Base-by-base conservation (phyloP, 2,329 filamentous ascomycete species). In the Cladorrhinum sp. region DNA sequence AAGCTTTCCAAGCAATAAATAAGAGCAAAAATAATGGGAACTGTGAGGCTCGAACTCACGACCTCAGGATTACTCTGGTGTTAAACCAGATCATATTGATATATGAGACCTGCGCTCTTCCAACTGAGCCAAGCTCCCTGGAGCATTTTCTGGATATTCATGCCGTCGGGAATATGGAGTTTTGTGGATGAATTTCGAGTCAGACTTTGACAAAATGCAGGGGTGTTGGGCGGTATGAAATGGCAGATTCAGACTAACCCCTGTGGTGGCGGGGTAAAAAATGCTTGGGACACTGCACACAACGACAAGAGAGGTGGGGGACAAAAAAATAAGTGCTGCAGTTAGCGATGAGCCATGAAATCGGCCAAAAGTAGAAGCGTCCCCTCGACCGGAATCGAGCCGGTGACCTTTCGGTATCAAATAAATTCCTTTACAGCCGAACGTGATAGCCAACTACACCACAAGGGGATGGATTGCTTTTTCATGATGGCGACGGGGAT, bases 1-100 rank as follows among this genome's bases (percentile, higher is more conserved):
- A 32, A 32, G 27, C 6, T 32, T 32, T 32, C 12, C 12, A 12
- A 32, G 27, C 27, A 32, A 32, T 12, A 32, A 32, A 12, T 32
- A 27, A 25, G n/a, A 7, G 36, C 55, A 65, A 58, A 57, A 18
- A 45, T 4, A 32, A 25, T 67, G 66, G 60, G 60, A 65, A 65
- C 57, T 62, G 65, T 64, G 62, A 68, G 64, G 64, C 60, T 66
- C 65, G 64, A 67, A 68, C 65, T 66, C 65, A 66, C 65, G 65
- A 66, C 63, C 64, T 66, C 60, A 61, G 62, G 65, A 66, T 66
- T 36, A 49, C 64, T 64, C 66, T 59, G 60, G 57, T 57, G 57
- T 66, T 54, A 61, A 58, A 55, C 59, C 61, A 62, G 62, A 67
- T 67, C 66, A 68, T 67, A 61, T 45, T 20, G 38, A 27, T 45